Evolutionary conservation across 1,284 basidiomycete species (phyloP), one percentile per base, ranked within the genome.

Genomic region (Polyporus tsugae): DNA sequence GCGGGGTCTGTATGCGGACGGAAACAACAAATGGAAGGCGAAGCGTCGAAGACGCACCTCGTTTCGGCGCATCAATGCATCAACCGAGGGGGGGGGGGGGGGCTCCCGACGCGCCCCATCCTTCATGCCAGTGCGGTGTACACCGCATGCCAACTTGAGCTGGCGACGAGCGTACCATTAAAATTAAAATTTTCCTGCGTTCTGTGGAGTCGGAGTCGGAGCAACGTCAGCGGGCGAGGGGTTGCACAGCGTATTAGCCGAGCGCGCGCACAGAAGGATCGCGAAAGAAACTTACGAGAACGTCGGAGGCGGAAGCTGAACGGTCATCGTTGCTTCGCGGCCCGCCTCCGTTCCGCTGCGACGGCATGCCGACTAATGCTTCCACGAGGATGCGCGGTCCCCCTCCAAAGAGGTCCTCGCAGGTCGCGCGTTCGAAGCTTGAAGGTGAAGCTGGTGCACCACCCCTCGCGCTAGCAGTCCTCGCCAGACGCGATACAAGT

Each of bases 301-400:
- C 61, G 61, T 62, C 61, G 61, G 61, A 53, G 35, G 49, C 61
- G 61, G 44, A 33, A 17, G 39, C 61, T 62, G 61, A 46, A 46
- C 42, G 60, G n/a, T 7, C 38, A 2, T 35, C 13, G 5, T 38
- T 9, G 17, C 17, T 6, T 38, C 39, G 59, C 38, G 59, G n/a
- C 17, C 33, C 42, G 60, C 42, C 29, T 42, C 41, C 42, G 41
- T 25, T 62, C 39, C 33, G 60, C 44, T 35, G 39, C 29, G 44
- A 46, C 5, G 6, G 33, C 35, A 36, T 17, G 55, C 55, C 33
- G 55, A 58, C 55, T 58, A 58, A n/a, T 19, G 55, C 55, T 33
- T 58, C 55, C 55, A 38, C 19, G 55, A 57, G 11, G 55, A 58
- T 38, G 35, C 35, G 55, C 55, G 55, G 17, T 52, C n/a, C 35